These are phyloP conservation scores for Annulohypoxylon stygium DNA, from an alignment of 495 filamentous ascomycete genomes.

Conservation along the genomic window DNA sequence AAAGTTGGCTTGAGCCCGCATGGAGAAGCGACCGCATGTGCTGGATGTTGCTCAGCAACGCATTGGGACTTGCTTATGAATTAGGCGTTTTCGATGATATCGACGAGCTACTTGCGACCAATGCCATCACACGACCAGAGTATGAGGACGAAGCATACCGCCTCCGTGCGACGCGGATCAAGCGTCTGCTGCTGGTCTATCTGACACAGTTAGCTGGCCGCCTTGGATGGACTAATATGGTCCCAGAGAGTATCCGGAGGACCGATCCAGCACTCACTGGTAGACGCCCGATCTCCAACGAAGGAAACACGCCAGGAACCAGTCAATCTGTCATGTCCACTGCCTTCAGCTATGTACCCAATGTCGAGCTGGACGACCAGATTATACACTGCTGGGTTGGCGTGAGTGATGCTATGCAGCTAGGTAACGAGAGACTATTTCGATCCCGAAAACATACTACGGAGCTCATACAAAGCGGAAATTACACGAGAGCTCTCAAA, in stretches of 20 bases:
- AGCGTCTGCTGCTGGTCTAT: constrained; percentile 87
- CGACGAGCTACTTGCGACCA: constrained; percentile 67
- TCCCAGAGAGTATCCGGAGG: constrained; percentile 72
- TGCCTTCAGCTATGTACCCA: constrained; percentile 68
- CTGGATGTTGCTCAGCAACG: constrained; percentile 96
- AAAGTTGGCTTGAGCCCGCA: constrained; percentile 96
- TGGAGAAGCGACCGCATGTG: constrained; percentile 97
- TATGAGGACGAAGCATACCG: constrained; percentile 80
- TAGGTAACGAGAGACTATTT: constrained; percentile 87
- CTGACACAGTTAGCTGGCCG: constrained; percentile 92
- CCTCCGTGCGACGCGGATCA: constrained; percentile 82
- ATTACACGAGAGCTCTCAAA: constrained; percentile 83
- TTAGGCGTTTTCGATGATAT: constrained; percentile 93
- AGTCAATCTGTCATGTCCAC: constrained; percentile 65
- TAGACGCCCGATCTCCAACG: constrained; percentile 60
- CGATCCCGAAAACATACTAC: constrained; percentile 85
- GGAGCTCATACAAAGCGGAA: constrained; percentile 84
- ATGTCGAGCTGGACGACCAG: constrained; percentile 73
- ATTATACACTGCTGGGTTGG: constrained; percentile 94
- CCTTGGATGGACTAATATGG: constrained; percentile 93
- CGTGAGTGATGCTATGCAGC: constrained; percentile 89
- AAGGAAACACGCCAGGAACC: constrained; percentile 67
- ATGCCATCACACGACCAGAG: constrained; percentile 68
- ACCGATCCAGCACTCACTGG: constrained; percentile 61
- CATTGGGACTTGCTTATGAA: constrained; percentile 89